Base-by-base conservation (phyloP, 345 rosid species). In the Pistacia vera region DNA sequence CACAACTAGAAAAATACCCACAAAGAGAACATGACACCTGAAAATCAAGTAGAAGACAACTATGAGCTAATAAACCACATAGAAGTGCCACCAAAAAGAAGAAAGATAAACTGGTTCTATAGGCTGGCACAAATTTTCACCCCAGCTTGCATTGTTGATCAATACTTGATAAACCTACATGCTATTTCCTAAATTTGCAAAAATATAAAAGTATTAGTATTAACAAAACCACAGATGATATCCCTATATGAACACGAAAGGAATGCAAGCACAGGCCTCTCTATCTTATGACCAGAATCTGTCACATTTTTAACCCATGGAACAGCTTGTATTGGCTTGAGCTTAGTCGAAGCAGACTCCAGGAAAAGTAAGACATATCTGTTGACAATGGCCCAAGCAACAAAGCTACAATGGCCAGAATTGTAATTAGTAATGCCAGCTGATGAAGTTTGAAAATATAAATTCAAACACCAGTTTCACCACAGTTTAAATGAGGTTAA, bases 401-500 rank as follows among this genome's bases (percentile, higher is more conserved):
- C 56, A 44, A 57, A 56, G 38, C n/a, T 66, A 57, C 66, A 25
- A 17, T 14, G 72, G 57, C 41, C 48, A 5, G 6, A 56, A 56
- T 13, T 57, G 6, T 25, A 54, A 46, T 33, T 51, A 1, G 20
- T 9, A 63, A 30, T 73, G n/a, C 20, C 75, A 49, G 35, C 60
- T 58, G 3, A 30, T 20, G 36, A 30, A 9, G 57, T 70, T 57
- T 56, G 68, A 70, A 64, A 60, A 59, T 52, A 35, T 48, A 28
- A 68, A 30, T 44, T 61, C 14, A 66, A 63, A 30, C 59, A 5
- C 67, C 72, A 68, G 16, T 33, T 61, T 60, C 51, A 17, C 57
- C 41, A 79, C 55, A 3, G 7, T 38, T 41, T 16, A 33, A 41
- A n/a, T 58, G n/a, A 71, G 57, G 33, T 44, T 71, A 57, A 13